Evolutionary conservation across 75 land plant genomes (phyloP), one percentile per base, ranked within the genome.

Genomic region (Isoetes taiwanensis): DNA sequence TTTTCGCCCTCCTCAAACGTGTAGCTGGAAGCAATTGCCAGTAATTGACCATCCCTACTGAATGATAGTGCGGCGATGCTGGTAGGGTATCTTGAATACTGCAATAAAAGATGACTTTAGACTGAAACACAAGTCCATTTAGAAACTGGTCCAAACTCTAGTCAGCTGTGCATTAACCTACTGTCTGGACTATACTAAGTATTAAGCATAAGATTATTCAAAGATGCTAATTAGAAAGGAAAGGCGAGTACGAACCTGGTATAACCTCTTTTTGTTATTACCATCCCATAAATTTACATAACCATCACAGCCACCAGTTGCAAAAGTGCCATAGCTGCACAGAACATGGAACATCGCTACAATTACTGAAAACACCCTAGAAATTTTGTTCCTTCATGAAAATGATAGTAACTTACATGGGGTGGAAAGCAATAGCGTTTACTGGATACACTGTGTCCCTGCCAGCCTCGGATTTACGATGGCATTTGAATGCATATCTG

Each of bases 281-380:
- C 99, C 99, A 69, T 94, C 99, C 99, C 99, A 94, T 8, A 94
- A 96, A 62, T 94, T 94, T 0, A 94, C 99, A 71, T 58, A 84
- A 27, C 99, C 99, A 75, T 94, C 99, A 69, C 99, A 94, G 9
- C 99, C 99, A 32, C 99, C 99, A 28, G 99, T 94, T 25, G 99
- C 96, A 80, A 94, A 94, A 11, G 99, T 94, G 10, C 99, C 96
- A 78, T 94, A 94, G 58, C 99, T 94, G 78, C 68, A 72, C 24
- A 29, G 34, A 24, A 24, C 30, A 31, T 28, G n/a, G 23, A 16
- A 28, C 2, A 16, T 6, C 3, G 23, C 23, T 24, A 24, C 5
- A 2, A 6, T n/a, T n/a, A n/a, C n/a, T n/a, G n/a, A n/a, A n/a
- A n/a, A n/a, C n/a, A n/a, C n/a, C n/a, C n/a, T n/a, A n/a, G n/a